Evolutionary conservation across 352 stramenopile species (phyloP), one percentile per base, ranked within the genome.

Genomic region (Thraustochytrium sp.): DNA sequence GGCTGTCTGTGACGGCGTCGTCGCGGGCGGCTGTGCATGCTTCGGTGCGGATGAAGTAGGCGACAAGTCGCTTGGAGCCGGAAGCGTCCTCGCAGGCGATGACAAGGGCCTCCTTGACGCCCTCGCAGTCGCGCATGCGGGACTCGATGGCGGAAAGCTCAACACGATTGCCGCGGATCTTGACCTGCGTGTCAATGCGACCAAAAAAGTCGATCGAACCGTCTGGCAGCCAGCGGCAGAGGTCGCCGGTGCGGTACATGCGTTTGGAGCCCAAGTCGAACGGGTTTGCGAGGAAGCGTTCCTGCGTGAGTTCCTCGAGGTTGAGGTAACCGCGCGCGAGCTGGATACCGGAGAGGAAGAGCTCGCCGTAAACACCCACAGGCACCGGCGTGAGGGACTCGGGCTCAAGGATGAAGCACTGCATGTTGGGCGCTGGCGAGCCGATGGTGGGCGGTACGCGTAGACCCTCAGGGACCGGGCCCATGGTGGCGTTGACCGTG

Each of bases 321-420:
- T 94, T 94, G 21, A 95, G 85, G 75, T 96, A 96, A n/a, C 91
- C 91, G 23, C 92, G 90, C 34, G 92, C 91, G n/a, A 96, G 85
- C 62, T 91, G 92, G 2, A 89, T 88, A 23, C 92, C 92, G 2
- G 92, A 91, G 62, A 96, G 92, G 82, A 93, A 96, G 4, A 96
- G 85, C 56, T 94, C 90, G 21, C 92, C 91, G 21, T 89, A 87
- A 1, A 94, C 90, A 38, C 92, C 92, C 2, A 93, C 80, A 0
- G 90, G 89, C 21, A 94, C 88, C 3, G 88, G 88, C 2, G 87
- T 85, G 46, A 89, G 86, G 74, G 91, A 89, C 55, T 87, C 75
- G 29, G 94, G 89, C 82, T 95, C 91, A 5, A 95, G 87, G 54
- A 95, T 89, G 61, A 92, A 94, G 0, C 88, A 90, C 34, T 89